These are phyloP conservation scores for Colletotrichum incanum DNA, from an alignment of 2,329 filamentous ascomycete species.

Conservation along the genomic window DNA sequence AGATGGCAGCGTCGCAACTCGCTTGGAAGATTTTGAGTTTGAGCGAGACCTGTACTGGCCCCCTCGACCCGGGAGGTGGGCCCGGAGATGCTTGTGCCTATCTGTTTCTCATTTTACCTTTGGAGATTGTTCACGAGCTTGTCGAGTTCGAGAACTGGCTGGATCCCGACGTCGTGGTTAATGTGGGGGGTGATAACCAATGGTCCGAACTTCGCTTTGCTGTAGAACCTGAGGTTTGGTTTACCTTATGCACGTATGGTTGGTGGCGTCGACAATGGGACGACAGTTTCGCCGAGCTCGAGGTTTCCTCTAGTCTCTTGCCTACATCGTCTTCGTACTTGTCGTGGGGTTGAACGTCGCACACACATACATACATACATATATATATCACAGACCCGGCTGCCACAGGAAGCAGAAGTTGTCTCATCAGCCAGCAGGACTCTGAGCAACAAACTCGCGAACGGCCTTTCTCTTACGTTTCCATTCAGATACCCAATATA, in stretches of 20 bases:
- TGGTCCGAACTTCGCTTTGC: neutral
- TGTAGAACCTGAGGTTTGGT: neutral
- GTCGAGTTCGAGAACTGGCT: neutral
- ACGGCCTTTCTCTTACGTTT: neutral
- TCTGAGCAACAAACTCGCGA: slow-evolving; percentile 10
- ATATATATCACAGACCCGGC: slow-evolving; percentile 2
- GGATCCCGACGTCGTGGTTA: slow-evolving; percentile 15
- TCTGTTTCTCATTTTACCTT: neutral
- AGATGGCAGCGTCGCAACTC: neutral
- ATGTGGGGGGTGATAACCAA: neutral
- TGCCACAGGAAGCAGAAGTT: neutral
- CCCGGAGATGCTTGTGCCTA: neutral
- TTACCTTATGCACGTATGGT: neutral
- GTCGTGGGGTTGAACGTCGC: too few relatives aligned
- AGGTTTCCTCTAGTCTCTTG: neutral
- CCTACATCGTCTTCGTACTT: neutral
- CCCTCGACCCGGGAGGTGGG: neutral
- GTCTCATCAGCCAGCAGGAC: slow-evolving; percentile 25
- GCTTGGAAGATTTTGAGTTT: neutral
- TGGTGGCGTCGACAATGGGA: slow-evolving; percentile 3
- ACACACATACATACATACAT: neutral
- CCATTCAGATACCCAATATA: neutral
- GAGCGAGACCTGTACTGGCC: slow-evolving; percentile 21
- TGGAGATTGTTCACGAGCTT: neutral
- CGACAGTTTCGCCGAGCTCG: slow-evolving; percentile 6